Conservation (phyloP, 2,329 filamentous ascomycete genomes). For the Colletotrichum sp. region DNA sequence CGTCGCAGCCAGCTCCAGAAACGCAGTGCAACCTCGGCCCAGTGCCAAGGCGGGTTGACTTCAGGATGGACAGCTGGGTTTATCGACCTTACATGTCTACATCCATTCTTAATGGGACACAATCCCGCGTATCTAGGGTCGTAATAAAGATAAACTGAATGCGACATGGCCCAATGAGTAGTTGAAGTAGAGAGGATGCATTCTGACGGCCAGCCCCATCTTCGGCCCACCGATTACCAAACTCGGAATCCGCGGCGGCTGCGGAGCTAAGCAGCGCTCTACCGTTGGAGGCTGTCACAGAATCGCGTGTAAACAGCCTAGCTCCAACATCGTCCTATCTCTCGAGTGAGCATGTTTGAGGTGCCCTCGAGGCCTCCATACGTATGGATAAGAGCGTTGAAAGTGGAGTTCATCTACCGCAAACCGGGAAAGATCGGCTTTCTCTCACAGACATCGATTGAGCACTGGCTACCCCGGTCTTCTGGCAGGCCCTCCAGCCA, state of each 20-base stretch:
- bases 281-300: neutral
- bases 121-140: neutral
- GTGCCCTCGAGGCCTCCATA: neutral
- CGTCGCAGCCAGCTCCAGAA: neutral
- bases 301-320: neutral
- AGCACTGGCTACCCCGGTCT: neutral
- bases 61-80: neutral
- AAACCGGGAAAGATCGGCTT: constrained; percentile 6
- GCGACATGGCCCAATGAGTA: neutral
- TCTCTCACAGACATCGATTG: neutral
- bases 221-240: neutral
- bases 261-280: neutral
- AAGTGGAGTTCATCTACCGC: neutral
- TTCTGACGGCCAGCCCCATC: neutral
- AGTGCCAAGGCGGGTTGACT: neutral
- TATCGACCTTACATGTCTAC: neutral
- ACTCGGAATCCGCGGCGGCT: neutral
- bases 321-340: neutral
- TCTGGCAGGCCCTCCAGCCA: neutral
- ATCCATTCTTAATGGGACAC: neutral
- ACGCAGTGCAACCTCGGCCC: neutral
- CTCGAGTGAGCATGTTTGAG: constrained; percentile 11
- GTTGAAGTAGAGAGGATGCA: neutral
- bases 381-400: neutral
- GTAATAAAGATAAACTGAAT: neutral